These are phyloP conservation scores for Avena eriantha DNA, from an alignment of 176 grass and related monocot species.

Conservation along the genomic window DNA sequence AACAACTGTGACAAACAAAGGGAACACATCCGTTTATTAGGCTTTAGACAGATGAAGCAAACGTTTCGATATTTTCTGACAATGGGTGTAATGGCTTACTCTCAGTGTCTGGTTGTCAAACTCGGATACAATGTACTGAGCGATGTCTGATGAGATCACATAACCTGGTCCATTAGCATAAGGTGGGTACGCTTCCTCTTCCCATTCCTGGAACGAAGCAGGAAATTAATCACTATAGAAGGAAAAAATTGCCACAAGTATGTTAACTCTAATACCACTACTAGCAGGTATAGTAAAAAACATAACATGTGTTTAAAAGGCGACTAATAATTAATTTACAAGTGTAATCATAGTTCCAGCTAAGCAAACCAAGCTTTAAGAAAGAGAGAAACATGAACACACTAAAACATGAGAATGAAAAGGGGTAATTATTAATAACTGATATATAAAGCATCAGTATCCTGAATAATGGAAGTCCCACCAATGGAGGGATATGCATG, in stretches of 20 bases:
- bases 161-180: constrained; percentile 81
- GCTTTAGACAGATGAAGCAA: background rate
- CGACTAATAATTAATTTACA: background rate
- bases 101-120: constrained; percentile 58
- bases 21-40: background rate
- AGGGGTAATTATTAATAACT: background rate
- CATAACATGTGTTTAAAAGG: background rate
- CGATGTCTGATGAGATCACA: constrained; percentile 72
- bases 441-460: constrained; percentile 6
- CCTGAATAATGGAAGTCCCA: constrained; percentile 28
- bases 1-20: constrained; percentile 39
- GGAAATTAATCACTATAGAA: background rate
- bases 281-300: background rate
- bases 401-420: background rate
- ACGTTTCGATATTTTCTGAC: background rate
- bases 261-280: background rate
- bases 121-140: constrained; percentile 58
- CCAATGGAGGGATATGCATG: background rate
- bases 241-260: background rate
- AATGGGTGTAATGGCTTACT: constrained; percentile 41
- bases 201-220: constrained; percentile 66
- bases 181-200: constrained; percentile 69
- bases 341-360: constrained; percentile 10
- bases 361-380: background rate
- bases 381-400: background rate